A percentile compares a stretch with the other conserved stretches of the same genome.
These are phyloP conservation scores for Phytophthora colocasiae DNA, from an alignment of 352 stramenopile species.

Conservation along the genomic window DNA sequence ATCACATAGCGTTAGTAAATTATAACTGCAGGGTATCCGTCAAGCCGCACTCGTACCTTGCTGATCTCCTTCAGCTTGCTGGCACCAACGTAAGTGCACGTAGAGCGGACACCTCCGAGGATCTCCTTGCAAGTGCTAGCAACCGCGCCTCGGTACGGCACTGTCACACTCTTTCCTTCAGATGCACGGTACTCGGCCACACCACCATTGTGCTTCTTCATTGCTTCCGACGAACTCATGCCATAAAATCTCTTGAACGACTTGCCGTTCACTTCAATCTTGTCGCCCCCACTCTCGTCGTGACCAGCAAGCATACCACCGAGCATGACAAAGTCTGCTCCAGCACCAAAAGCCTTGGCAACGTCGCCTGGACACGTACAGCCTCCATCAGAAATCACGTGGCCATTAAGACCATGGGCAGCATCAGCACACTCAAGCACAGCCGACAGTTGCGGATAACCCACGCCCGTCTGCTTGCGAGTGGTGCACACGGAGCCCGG, in stretches of 20 bases:
- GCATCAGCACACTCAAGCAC: constrained; percentile 93
- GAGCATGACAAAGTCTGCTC: constrained; percentile 94
- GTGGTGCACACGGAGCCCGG: constrained; percentile 93
- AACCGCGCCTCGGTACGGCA: constrained; percentile 88
- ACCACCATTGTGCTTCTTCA: constrained; percentile 92
- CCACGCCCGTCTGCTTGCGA: constrained; percentile 93
- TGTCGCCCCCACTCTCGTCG: constrained; percentile 90
- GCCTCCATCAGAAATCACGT: constrained; percentile 91
- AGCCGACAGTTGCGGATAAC: constrained; percentile 91
- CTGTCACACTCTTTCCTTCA: constrained; percentile 92
- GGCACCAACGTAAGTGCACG: constrained; percentile 94
- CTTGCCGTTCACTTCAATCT: constrained; percentile 74
- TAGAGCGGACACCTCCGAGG: constrained; percentile 91
- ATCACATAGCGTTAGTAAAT: neutral
- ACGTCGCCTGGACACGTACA: constrained; percentile 92
- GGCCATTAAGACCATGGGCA: constrained; percentile 88
- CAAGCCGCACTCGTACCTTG: constrained; percentile 56
- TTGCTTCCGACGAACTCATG: constrained; percentile 92
- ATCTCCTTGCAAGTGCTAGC: constrained; percentile 88
- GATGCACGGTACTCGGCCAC: constrained; percentile 92
- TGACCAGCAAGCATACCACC: constrained; percentile 93
- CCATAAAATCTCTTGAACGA: constrained; percentile 93
- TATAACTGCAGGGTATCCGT: neutral
- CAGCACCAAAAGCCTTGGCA: constrained; percentile 91
- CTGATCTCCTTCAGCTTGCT: constrained; percentile 91